Base-by-base conservation (phyloP, 2,329 filamentous ascomycete species). In the Scolecobasidium constrictum region DNA sequence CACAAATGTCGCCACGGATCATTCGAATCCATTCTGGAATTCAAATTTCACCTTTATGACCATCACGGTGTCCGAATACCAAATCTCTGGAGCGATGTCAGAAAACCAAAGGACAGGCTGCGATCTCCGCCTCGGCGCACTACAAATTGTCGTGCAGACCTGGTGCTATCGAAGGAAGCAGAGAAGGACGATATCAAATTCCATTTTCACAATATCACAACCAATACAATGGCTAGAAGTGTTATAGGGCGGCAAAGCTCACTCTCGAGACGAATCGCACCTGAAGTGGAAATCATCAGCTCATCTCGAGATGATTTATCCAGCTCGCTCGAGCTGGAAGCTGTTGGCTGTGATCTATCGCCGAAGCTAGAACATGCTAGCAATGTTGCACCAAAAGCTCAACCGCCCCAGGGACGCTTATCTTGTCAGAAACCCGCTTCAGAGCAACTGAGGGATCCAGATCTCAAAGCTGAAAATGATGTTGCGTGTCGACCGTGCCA, bases 21-120 rank as follows among this genome's bases (percentile, higher is more conserved):
- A 21, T 41, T 41, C 18, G 19, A 33, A 12, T 41, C 39, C 39
- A 16, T 7, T 21, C 39, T 40, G 21, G 22, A 41, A 19, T 21
- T 41, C n/a, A 9, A 41, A 21, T 36, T 38, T 11, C 39, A 41
- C 26, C 39, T 41, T 12, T 21, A 41, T 15, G 39, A 41, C 39
- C 21, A 17, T 21, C 23, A 41, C 23, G 23, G 39, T 41, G 26
- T 41, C 22, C 37, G 18, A 6, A 39, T 39, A 20, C 37, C 37
- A 11, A 26, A 39, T 13, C 17, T 39, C 6, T 39, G 19, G 17
- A 39, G 37, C 22, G 19, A 11, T 13, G 37, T 20, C 12, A 39
- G 22, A 16, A 9, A 21, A 11, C 12, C 12, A 11, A 26, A 26
- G 12, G 37, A 20, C 12, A 26, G 21, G 12, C 12, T 20, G 17